Base-by-base conservation (phyloP, 2,329 filamentous ascomycete species). In the Parafenestella ontariensis region DNA sequence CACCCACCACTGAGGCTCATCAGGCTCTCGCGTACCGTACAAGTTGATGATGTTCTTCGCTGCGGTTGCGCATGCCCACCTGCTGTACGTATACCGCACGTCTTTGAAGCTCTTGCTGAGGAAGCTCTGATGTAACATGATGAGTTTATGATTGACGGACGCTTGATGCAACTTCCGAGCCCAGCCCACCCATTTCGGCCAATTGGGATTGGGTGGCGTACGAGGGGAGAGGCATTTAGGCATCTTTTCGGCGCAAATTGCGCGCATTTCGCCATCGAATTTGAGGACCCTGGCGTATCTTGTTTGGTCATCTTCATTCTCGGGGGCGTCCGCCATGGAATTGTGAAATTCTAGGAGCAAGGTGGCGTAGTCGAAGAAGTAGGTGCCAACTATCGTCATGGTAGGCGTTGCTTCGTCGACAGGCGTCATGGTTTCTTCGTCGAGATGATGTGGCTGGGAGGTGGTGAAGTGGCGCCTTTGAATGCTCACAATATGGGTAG, bases 51-150 rank as follows among this genome's bases (percentile, higher is more conserved):
- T 79, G 44, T 65, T 77, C 62, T 70, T 73, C 20, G 78, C 72
- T 3, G 77, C 75, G 10, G 70, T 75, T 40, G 75, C 69, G 46
- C 77, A 79, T 0, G 78, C 78, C 63, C 76, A 75, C 20, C 78
- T 70, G 8, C 75, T 79, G 50, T 79, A 77, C 3, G 71, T 71
- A 48, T 77, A 81, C n/a, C 74, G 71, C 1, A 68, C 68, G 36
- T 77, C 76, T 3, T 73, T 76, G 56, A 80, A 79, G 44, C 77
- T 78, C 36, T 71, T 64, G 34, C 75, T 75, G 2, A 80, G 59
- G 48, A 79, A 80, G 34, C 72, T 75, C 39, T 79, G 72, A 47
- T 79, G 76, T 5, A 78, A 72, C 78, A 79, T 79, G 54, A 80
- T 79, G n/a, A 78, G 73, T 52, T 80, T 80, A 34, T 80, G 78